A percentile compares a stretch with the other conserved stretches of the same genome.
phyloP scores from a whole-genome alignment of 345 rosid genomes.

The Populus nigra region DNA sequence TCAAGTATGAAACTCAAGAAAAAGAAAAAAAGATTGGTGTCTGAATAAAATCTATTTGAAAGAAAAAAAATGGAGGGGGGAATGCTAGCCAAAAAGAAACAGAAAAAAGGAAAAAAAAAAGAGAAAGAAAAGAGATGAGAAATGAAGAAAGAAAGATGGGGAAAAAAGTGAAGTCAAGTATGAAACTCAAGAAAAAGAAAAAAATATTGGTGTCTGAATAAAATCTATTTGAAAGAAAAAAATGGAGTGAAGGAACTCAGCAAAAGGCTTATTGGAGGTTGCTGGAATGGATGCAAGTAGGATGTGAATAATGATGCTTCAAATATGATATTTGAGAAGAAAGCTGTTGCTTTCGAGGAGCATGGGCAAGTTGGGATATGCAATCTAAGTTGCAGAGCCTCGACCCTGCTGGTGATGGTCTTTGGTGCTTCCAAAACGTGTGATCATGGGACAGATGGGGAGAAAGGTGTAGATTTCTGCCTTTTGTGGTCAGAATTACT shows the following conservation, averaged over 20 bases:
- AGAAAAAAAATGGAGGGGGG: not conserved
- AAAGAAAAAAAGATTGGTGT: not conserved
- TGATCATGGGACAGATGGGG: slow-evolving; percentile 40
- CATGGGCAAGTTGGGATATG: slow-evolving; percentile 28
- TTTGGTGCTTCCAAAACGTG: slow-evolving; percentile 33
- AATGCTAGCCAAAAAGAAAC: slow-evolving; percentile 7
- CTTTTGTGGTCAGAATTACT: slow-evolving; percentile 28
- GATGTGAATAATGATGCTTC: slow-evolving; percentile 29
- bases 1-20: not conserved
- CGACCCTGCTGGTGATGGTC: slow-evolving; percentile 40
- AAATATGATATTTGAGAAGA: slow-evolving; percentile 21
- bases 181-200: not conserved
- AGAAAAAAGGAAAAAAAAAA: slow-evolving; percentile 9
- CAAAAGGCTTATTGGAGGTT: slow-evolving; percentile 13
- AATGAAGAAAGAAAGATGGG: slow-evolving; percentile 10
- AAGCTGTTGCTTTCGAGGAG: slow-evolving; percentile 29
- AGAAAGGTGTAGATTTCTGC: slow-evolving; percentile 49
- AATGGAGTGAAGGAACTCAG: not conserved
- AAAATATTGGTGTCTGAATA: not conserved
- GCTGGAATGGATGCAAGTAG: slow-evolving; percentile 17
- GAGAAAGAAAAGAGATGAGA: slow-evolving; percentile 10
- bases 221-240: not conserved
- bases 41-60: not conserved
- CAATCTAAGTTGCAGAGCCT: slow-evolving; percentile 40
- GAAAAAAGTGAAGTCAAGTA: slow-evolving; percentile 6